Percentiles rank a stretch among this genome's conserved stretches.
phyloP scores from a whole-genome alignment of 768 basidiomycete genomes.

The Mycena sanguinolenta region DNA sequence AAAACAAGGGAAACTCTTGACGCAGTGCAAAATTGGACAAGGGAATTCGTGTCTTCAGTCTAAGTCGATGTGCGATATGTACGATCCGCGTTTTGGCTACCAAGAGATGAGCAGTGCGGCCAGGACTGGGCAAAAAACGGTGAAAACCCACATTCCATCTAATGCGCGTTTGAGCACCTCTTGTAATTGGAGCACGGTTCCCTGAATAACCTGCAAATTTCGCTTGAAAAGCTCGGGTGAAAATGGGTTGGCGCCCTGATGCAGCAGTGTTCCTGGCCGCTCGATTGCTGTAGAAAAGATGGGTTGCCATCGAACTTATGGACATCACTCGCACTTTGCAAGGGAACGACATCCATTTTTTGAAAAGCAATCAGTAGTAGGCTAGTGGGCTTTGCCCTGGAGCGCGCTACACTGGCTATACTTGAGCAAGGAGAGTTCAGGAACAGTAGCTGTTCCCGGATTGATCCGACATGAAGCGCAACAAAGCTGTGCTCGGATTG shows the following conservation, averaged over 20 bases:
- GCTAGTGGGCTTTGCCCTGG: too few relatives aligned
- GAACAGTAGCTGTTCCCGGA: too few relatives aligned
- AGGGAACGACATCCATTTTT: too few relatives aligned
- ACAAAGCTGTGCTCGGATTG: too few relatives aligned
- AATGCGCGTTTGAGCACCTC: slow-evolving; percentile 56
- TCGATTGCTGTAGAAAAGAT: slow-evolving; percentile 16
- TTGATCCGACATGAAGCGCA: too few relatives aligned
- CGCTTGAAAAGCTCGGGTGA: slow-evolving; percentile 75
- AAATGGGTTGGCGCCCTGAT: slow-evolving; percentile 62
- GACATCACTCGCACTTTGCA: too few relatives aligned
- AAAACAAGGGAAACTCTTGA: not conserved
- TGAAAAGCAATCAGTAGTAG: too few relatives aligned
- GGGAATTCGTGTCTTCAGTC: not conserved
- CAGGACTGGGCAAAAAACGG: not conserved
- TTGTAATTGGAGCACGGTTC: slow-evolving; percentile 62
- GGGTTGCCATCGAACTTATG: not conserved
- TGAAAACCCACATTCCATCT: slow-evolving; percentile 62
- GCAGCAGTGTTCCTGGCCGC: slow-evolving; percentile 36
- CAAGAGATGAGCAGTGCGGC: slow-evolving; percentile 8
- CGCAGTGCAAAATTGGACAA: not conserved
- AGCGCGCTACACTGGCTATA: too few relatives aligned
- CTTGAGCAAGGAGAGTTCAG: too few relatives aligned
- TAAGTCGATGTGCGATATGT: slow-evolving; percentile 28
- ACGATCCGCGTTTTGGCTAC: slow-evolving; percentile 24
- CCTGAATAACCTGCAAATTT: slow-evolving; percentile 64